Conservation (phyloP, 176 grass and related monocot genomes). For the Triticum timopheevii region DNA sequence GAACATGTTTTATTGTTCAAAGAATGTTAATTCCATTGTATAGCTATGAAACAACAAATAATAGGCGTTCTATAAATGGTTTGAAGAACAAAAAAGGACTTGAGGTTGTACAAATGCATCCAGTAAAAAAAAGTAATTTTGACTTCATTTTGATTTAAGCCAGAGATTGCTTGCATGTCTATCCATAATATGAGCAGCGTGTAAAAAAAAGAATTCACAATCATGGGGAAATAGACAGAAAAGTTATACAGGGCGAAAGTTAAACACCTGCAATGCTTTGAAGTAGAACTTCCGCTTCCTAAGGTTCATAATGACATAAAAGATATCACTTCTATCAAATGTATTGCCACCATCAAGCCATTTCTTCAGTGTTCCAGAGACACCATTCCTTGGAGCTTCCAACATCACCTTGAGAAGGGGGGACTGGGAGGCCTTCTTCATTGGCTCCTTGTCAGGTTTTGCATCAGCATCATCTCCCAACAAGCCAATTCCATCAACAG, state of each 20-base stretch:
- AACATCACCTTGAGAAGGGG: constrained; percentile 47
- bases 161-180: background rate
- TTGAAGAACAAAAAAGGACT: constrained; percentile 1
- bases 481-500: constrained; percentile 30
- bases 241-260: background rate
- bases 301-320: constrained; percentile 40
- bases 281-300: constrained; percentile 35
- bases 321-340: constrained; percentile 45
- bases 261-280: constrained; percentile 84
- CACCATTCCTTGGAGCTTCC: constrained; percentile 20
- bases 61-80: background rate
- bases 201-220: background rate
- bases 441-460: constrained; percentile 26
- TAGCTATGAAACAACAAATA: background rate
- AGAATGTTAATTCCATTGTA: background rate
- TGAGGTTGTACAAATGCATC: background rate
- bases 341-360: constrained; percentile 63
- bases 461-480: constrained; percentile 34
- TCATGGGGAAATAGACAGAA: background rate
- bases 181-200: background rate
- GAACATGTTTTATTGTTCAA: background rate
- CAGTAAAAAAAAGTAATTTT: constrained; percentile 3
- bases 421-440: background rate
- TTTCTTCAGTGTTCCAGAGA: constrained; percentile 45
- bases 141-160: background rate